A percentile compares a stretch with the other conserved stretches of the same genome.
Evolutionary conservation across 2,329 filamentous ascomycete genomes (phyloP).

Genomic region (Alternaria sp.): DNA sequence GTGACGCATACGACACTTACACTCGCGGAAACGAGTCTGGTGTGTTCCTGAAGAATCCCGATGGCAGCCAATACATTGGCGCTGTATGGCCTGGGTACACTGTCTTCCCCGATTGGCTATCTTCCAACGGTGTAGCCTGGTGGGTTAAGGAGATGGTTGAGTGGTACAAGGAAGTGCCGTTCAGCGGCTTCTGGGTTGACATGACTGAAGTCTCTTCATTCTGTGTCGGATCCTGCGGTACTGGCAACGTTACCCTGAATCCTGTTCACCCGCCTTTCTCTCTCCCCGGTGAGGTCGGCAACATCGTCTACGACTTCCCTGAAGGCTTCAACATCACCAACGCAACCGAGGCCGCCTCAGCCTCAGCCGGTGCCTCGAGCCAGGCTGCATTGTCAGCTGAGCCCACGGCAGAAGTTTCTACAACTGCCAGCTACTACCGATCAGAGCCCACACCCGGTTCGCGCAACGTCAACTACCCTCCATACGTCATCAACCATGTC

Average conservation of each 20-base stretch:
- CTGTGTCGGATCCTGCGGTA: slow-evolving; percentile 76
- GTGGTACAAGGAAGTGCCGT: slow-evolving; percentile 61
- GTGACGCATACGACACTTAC: slow-evolving; percentile 63
- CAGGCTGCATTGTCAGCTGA: slow-evolving; percentile 49
- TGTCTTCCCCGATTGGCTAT: slow-evolving; percentile 67
- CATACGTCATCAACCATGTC: slow-evolving; percentile 77
- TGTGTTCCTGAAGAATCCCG: slow-evolving; percentile 61
- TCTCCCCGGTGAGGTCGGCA: slow-evolving; percentile 69
- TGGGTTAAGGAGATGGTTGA: slow-evolving; percentile 62
- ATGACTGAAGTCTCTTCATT: slow-evolving; percentile 68
- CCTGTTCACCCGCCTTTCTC: slow-evolving; percentile 70
- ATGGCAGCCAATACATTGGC: slow-evolving; percentile 62
- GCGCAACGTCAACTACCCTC: slow-evolving; percentile 74
- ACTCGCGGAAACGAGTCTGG: slow-evolving; percentile 57
- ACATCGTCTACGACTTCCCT: slow-evolving; percentile 66
- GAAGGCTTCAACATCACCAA: slow-evolving; percentile 75
- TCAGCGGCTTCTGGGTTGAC: slow-evolving; percentile 65
- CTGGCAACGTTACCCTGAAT: slow-evolving; percentile 67
- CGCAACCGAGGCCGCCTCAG: slow-evolving; percentile 68
- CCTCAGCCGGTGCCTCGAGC: slow-evolving; percentile 60
- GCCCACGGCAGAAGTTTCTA: slow-evolving; percentile 22
- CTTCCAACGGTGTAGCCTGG: slow-evolving; percentile 64
- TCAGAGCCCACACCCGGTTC: slow-evolving; percentile 67
- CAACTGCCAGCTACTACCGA: slow-evolving; percentile 57
- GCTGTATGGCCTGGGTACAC: slow-evolving; percentile 66